Conservation (phyloP, 331 rosid genomes). For the Pyrus hybrid region DNA sequence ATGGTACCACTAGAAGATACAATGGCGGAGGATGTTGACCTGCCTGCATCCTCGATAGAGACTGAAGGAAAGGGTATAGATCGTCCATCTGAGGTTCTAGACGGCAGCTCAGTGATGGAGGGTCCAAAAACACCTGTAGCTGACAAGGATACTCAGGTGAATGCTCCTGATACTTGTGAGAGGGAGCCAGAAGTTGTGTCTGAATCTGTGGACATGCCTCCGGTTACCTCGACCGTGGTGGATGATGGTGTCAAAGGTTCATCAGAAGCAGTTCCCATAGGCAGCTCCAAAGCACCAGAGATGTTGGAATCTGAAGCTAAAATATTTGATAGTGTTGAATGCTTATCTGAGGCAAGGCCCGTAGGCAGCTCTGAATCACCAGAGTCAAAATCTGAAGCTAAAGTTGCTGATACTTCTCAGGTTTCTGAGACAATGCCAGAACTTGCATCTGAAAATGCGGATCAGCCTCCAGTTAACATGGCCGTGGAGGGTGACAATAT, state of each 20-base stretch:
- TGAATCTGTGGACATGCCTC: not conserved
- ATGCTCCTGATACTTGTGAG: slow-evolving; percentile 7
- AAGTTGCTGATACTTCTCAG: slow-evolving; percentile 7
- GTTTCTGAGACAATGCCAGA: slow-evolving; percentile 15
- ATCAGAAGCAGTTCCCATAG: slow-evolving; percentile 10
- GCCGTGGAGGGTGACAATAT: slow-evolving; percentile 15
- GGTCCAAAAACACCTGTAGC: slow-evolving; percentile 18
- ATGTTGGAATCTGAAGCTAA: slow-evolving; percentile 19
- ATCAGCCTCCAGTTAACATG: slow-evolving; percentile 23
- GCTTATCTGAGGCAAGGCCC: not conserved
- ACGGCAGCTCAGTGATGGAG: slow-evolving; percentile 16
- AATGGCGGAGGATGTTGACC: slow-evolving; percentile 9
- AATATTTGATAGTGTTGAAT: not conserved
- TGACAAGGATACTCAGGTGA: slow-evolving; percentile 19
- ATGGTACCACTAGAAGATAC: slow-evolving; percentile 16
- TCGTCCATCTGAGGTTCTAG: slow-evolving; percentile 18
- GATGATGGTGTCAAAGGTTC: slow-evolving; percentile 21
- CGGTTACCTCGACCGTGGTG: slow-evolving; percentile 14
- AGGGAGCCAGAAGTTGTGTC: not conserved
- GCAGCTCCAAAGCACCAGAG: not conserved
- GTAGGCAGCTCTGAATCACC: not conserved
- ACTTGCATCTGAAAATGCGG: slow-evolving; percentile 9
- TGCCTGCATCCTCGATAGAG: slow-evolving; percentile 19
- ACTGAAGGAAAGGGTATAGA: slow-evolving; percentile 17
- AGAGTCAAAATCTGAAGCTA: slow-evolving; percentile 18